Conservation (phyloP, 129 eudicot species). For the Ambrosia artemisiifolia region DNA sequence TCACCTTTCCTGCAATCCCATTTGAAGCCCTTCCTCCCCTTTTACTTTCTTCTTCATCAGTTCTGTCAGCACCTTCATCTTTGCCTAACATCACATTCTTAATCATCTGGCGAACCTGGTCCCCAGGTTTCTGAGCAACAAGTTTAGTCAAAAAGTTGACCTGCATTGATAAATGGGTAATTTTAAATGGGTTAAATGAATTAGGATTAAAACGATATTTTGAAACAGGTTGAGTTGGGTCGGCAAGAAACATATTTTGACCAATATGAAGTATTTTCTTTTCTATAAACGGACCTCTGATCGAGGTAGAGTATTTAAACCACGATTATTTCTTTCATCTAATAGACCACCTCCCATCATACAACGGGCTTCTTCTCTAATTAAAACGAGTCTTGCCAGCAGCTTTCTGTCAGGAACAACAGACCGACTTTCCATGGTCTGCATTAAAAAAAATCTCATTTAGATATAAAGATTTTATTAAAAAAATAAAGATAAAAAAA, state of each 20-base stretch:
- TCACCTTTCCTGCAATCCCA: conserved; percentile 71
- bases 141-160: conserved; percentile 86
- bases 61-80: conserved; percentile 82
- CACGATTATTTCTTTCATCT: conserved; percentile 94
- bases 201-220: neutral
- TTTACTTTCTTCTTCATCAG: conserved; percentile 31
- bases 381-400: conserved; percentile 90
- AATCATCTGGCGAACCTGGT: conserved; percentile 72
- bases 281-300: conserved; percentile 64
- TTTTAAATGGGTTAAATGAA: neutral
- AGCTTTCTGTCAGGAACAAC: conserved; percentile 90
- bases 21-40: conserved; percentile 32
- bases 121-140: conserved; percentile 82
- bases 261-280: too few relatives aligned
- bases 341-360: conserved; percentile 99
- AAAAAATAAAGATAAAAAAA: too few relatives aligned
- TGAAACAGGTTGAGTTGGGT: neutral
- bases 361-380: conserved; percentile 96
- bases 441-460: neutral
- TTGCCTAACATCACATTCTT: conserved; percentile 89
- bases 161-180: conserved; percentile 31
- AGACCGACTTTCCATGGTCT: conserved; percentile 93
- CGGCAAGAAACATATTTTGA: too few relatives aligned
- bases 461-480: neutral
- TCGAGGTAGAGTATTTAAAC: conserved; percentile 81